Conservation (phyloP, 495 filamentous ascomycete genomes). For the Xylaria flabelliformis region DNA sequence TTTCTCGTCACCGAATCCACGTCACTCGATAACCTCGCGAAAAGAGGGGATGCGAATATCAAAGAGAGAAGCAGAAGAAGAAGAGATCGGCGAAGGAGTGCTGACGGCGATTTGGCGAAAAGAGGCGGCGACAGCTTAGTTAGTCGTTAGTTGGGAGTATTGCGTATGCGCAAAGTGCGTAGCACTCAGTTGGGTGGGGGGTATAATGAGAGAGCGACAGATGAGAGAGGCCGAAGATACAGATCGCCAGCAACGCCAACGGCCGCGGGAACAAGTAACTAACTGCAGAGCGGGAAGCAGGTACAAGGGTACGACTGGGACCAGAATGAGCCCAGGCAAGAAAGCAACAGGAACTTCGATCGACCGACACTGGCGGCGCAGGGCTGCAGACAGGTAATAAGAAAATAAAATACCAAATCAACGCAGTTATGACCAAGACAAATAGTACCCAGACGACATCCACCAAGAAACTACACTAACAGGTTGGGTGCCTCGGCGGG, state of each 20-base stretch:
- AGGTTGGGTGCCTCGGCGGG: conserved; percentile 26
- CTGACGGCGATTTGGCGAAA: conserved; percentile 18
- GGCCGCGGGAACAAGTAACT: conserved; percentile 29
- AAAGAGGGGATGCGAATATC: conserved; percentile 16
- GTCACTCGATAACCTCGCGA: background rate
- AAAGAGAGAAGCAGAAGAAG: conserved; percentile 6
- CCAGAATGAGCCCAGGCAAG: conserved; percentile 8
- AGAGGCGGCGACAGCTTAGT: conserved; percentile 24
- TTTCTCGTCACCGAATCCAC: background rate
- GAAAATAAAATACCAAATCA: background rate
- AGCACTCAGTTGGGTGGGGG: background rate
- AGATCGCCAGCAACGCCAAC: conserved; percentile 27
- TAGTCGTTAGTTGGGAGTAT: background rate
- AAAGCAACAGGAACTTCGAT: background rate
- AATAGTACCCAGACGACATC: conserved; percentile 18
- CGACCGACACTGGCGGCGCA: conserved; percentile 1
- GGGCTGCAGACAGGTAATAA: conserved; percentile 18
- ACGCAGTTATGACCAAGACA: conserved; percentile 11
- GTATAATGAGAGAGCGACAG: conserved; percentile 5
- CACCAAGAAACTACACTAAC: conserved; percentile 23
- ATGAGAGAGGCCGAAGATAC: conserved; percentile 17
- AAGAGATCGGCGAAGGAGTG: conserved; percentile 6
- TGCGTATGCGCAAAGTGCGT: background rate
- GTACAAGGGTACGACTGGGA: conserved; percentile 30
- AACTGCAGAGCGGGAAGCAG: conserved; percentile 39